phyloP scores from a whole-genome alignment of 257 asterid species.

The Forsythia suspensa region DNA sequence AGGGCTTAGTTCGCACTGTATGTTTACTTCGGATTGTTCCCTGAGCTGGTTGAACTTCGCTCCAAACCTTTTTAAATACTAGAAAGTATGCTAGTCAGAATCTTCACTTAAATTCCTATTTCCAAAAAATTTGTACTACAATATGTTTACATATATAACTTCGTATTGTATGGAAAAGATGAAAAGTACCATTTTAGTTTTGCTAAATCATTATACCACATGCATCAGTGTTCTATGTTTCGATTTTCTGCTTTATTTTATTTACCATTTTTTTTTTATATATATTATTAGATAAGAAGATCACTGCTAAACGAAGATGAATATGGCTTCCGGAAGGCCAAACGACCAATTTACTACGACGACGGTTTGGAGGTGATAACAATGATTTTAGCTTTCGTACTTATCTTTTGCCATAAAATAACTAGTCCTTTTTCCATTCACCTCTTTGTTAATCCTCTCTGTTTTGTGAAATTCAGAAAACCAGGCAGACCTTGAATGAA shows the following conservation, averaged over 20 bases:
- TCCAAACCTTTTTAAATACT: background rate
- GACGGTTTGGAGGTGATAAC: constrained; percentile 73
- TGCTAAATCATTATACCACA: background rate
- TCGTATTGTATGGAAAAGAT: background rate
- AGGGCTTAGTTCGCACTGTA: background rate
- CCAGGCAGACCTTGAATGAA: constrained; percentile 69
- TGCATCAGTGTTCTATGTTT: background rate
- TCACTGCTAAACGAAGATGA: constrained; percentile 82
- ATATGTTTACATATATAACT: too few species aligned
- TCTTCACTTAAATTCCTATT: background rate
- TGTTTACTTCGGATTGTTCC: background rate
- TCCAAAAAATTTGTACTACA: background rate
- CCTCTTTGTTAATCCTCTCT: constrained; percentile 5
- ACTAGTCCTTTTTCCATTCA: background rate
- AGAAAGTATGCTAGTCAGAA: background rate
- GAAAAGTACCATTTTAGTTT: background rate
- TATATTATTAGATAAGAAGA: constrained; percentile 60
- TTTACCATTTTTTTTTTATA: background rate
- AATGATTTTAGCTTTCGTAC: constrained; percentile 5
- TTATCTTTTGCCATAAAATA: constrained; percentile 4
- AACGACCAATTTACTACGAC: constrained; percentile 72
- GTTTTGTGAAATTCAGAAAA: constrained; percentile 53
- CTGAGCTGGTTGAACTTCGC: background rate
- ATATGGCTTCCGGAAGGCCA: constrained; percentile 73
- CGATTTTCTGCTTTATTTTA: constrained; percentile 4